Conservation (phyloP, 2,329 filamentous ascomycete species). For the Curvularia spicifera region DNA sequence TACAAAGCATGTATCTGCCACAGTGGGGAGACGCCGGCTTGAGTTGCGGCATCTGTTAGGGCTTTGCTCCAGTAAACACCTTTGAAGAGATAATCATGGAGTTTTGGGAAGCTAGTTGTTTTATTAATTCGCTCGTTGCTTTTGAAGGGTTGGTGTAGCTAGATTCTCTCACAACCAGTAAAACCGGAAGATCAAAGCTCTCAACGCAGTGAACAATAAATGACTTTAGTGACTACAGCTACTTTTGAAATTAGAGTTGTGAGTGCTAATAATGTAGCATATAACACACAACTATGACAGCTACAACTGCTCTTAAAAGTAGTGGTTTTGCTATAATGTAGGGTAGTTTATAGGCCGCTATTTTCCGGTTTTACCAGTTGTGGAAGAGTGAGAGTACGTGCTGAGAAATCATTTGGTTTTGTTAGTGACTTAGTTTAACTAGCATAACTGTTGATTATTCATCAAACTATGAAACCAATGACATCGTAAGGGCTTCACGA, state of each 20-base stretch:
- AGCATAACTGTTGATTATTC: not conserved
- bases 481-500: not conserved
- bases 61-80: not conserved
- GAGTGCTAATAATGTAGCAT: no score
- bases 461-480: not conserved
- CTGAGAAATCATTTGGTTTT: not conserved
- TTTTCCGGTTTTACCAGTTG: no score
- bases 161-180: not conserved
- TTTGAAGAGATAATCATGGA: not conserved
- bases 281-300: no score
- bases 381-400: not conserved
- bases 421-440: not conserved
- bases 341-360: no score
- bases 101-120: not conserved
- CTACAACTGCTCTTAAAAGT: no score
- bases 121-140: not conserved
- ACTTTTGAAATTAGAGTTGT: no score
- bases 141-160: not conserved
- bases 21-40: not conserved
- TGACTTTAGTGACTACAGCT: no score
- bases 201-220: no score
- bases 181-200: no score
- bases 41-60: not conserved
- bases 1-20: not conserved
- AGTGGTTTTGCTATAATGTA: no score